Evolutionary conservation across 2,329 filamentous ascomycete species (phyloP).

Genomic region (Rhinocladiella mackenziei): DNA sequence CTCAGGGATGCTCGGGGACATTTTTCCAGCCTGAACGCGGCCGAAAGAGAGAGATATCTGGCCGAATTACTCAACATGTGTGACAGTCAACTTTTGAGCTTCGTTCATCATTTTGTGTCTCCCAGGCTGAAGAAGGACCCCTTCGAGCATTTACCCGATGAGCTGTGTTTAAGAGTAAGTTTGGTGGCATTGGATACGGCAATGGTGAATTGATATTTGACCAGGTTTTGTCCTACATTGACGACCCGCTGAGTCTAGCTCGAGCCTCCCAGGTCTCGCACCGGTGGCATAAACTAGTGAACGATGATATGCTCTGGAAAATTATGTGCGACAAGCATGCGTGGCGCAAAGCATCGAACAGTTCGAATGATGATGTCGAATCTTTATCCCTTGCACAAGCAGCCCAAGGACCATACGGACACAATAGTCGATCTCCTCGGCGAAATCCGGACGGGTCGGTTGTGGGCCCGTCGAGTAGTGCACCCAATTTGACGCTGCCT

Average conservation of each 20-base stretch:
- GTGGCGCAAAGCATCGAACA: conserved; percentile 60
- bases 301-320: conserved; percentile 98
- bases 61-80: conserved; percentile 89
- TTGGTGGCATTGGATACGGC: background rate
- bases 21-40: conserved; percentile 71
- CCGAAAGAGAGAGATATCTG: conserved; percentile 74
- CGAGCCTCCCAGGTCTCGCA: conserved; percentile 93
- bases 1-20: conserved; percentile 73
- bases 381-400: conserved; percentile 42
- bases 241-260: conserved; percentile 90
- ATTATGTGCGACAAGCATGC: conserved; percentile 94
- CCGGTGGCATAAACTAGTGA: conserved; percentile 87
- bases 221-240: conserved; percentile 91
- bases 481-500: conserved; percentile 44
- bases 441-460: conserved; percentile 25
- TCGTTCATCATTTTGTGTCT: conserved; percentile 93
- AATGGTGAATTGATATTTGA: background rate
- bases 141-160: conserved; percentile 85
- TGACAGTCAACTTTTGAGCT: conserved; percentile 90
- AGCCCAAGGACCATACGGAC: conserved; percentile 47
- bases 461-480: conserved; percentile 43
- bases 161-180: conserved; percentile 80
- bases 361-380: conserved; percentile 37
- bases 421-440: conserved; percentile 20
- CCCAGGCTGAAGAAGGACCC: conserved; percentile 94